Evolutionary conservation across 768 basidiomycete genomes (phyloP).

Genomic region (Hortiboletus campestris): DNA sequence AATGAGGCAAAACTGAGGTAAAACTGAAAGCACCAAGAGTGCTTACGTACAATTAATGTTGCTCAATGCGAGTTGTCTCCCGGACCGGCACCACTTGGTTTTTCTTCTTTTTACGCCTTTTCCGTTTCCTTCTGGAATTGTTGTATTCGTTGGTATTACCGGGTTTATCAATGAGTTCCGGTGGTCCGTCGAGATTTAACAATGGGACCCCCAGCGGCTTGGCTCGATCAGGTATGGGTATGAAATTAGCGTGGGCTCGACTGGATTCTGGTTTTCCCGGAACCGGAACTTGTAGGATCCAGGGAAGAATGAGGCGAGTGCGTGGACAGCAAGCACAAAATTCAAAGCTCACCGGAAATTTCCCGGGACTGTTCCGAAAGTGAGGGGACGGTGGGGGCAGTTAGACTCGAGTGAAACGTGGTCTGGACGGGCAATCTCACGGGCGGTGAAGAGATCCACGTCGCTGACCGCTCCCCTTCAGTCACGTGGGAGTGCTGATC

Average conservation of each 20-base stretch:
- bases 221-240: conserved; percentile 10
- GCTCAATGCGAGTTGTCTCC: conserved; percentile 13
- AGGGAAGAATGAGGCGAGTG: conserved; percentile 14
- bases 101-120: conserved; percentile 54
- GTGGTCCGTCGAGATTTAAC: conserved; percentile 56
- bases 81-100: conserved; percentile 29
- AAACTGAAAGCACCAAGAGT: neutral
- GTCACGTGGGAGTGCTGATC: neutral
- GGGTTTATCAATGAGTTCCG: conserved; percentile 20
- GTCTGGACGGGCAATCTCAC: conserved; percentile 6
- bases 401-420: neutral
- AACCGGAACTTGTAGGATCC: conserved; percentile 15
- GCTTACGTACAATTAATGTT: conserved; percentile 14
- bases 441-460: conserved; percentile 2
- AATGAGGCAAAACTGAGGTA: neutral
- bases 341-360: conserved; percentile 18
- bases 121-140: conserved; percentile 53
- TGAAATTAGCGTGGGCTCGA: conserved; percentile 4
- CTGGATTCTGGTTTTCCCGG: conserved; percentile 5
- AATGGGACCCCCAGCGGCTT: conserved; percentile 37
- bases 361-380: conserved; percentile 4
- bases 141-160: conserved; percentile 15
- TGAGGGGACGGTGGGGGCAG: neutral
- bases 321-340: conserved; percentile 3
- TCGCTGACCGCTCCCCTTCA: neutral